These are phyloP conservation scores for Tylopilus orsonianus DNA, from an alignment of 1,284 basidiomycete genomes.

Conservation along the genomic window DNA sequence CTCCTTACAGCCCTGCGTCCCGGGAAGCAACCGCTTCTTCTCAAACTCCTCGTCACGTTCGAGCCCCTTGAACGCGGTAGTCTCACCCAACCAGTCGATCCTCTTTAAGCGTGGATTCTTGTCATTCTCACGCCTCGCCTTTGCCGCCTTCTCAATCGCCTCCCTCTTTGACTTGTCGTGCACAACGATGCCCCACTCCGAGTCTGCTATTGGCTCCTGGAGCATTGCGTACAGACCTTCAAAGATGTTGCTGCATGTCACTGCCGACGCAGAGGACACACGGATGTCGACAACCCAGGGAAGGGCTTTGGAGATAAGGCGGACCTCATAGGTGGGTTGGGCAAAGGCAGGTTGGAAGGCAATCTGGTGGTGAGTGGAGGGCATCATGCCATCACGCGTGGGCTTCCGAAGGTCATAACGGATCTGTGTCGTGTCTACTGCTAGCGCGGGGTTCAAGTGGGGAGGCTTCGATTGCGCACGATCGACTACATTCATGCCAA, in stretches of 20 bases:
- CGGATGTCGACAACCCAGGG: constrained; percentile 60
- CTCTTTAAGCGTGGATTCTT: constrained; percentile 40
- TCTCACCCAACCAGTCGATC: constrained; percentile 59
- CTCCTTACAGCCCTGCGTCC: constrained; percentile 30
- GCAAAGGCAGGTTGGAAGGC: constrained; percentile 38
- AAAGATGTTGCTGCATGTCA: constrained; percentile 56
- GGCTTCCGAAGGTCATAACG: constrained; percentile 49
- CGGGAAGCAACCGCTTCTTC: constrained; percentile 47
- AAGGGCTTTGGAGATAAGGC: constrained; percentile 55
- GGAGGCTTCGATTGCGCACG: constrained; percentile 37
- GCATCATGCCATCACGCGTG: constrained; percentile 41
- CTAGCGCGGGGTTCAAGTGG: constrained; percentile 48
- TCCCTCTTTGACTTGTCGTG: constrained; percentile 42
- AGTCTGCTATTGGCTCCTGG: constrained; percentile 52
- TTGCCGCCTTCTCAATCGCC: constrained; percentile 38
- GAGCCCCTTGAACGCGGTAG: constrained; percentile 55
- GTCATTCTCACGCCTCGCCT: constrained; percentile 30
- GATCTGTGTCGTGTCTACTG: constrained; percentile 47
- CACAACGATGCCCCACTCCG: constrained; percentile 58
- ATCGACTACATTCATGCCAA: constrained; percentile 16
- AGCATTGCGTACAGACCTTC: constrained; percentile 48
- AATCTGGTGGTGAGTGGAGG: constrained; percentile 42
- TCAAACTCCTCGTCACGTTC: constrained; percentile 55
- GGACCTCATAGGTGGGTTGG: constrained; percentile 36
- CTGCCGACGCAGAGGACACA: constrained; percentile 31